A percentile compares a stretch with the other conserved stretches of the same genome.
These are phyloP conservation scores for Plectosphaerella plurivora DNA, from an alignment of 2,329 filamentous ascomycete genomes.

Conservation along the genomic window DNA sequence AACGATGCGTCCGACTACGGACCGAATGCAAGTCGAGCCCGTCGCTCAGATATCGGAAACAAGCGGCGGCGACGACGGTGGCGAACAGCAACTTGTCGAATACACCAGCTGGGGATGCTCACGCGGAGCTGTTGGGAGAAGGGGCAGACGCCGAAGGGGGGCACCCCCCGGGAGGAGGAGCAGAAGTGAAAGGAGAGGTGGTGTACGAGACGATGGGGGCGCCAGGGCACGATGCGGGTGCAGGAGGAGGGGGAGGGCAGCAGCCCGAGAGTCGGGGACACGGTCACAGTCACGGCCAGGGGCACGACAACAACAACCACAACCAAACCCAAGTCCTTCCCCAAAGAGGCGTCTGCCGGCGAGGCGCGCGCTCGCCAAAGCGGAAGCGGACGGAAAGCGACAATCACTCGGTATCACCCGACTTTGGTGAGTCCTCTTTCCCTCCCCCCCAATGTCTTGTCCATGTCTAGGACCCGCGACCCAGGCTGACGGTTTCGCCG, in stretches of 20 bases:
- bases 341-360: conserved; percentile 2
- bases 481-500: conserved; percentile 9
- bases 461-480: conserved; percentile 6
- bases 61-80: conserved; percentile 6
- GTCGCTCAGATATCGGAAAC: conserved; percentile 32
- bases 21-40: conserved; percentile 39
- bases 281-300: too few species aligned
- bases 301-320: too few species aligned
- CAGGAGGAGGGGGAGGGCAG: neutral
- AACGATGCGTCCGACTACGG: conserved; percentile 35
- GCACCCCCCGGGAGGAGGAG: neutral
- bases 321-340: neutral
- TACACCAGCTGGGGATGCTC: too few species aligned
- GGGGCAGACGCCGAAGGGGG: neutral
- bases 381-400: conserved; percentile 29
- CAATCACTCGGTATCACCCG: conserved; percentile 25
- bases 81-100: neutral
- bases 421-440: conserved; percentile 25
- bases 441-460: conserved; percentile 6
- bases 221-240: neutral
- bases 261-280: neutral
- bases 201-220: neutral
- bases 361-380: conserved; percentile 27
- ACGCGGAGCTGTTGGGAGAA: too few species aligned
- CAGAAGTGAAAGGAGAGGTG: neutral